Evolutionary conservation across 148 eudicot species (phyloP), one percentile per base, ranked within the genome.

Genomic region (Fallopia convolvulus): DNA sequence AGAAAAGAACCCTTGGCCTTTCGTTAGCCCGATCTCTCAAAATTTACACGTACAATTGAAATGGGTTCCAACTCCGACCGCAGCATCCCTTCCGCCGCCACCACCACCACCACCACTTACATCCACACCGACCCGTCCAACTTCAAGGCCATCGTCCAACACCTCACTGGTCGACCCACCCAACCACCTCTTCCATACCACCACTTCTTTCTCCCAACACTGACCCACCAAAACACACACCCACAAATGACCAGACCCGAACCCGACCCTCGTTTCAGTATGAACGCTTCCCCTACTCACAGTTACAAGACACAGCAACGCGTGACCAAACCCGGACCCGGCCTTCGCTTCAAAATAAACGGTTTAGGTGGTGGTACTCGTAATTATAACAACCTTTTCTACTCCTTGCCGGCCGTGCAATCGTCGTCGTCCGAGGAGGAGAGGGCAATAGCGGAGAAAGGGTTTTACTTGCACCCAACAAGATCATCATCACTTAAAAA

Each of bases 91-190:
- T 15, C 52, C 52, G 1, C 52, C 52, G 86, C 87, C 30, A 26
- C 30, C 30, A 26, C 30, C 30, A 26, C 30, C 52, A 11, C 52
- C 52, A 88, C 87, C 77, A 88, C 89, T 60, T 86, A 84, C 78
- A 82, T 88, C 71, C 87, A 88, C 74, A 86, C 91, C 78, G 91
- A 88, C 78, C 89, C 91, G 3, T 74, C 89, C 20, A 81, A 72
- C 52, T 88, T 88, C 86, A 82, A 87, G 0, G 83, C 83, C 70
- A 80, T 88, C 3, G 91, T 88, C 74, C 91, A 88, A 47, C 49
- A 78, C 15, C 85, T 84, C 52, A 88, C 91, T 77, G 90, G 90
- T 36, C 39, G 39, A 23, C 10, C 26, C 30, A 2, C 26, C 33
- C 68, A 26, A 61, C 68, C 32, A 12, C 33, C 68, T 2, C 68